A percentile compares a stretch with the other conserved stretches of the same genome.
These are phyloP conservation scores for Scutellaria minor DNA, from an alignment of 257 asterid genomes.

Conservation along the genomic window DNA sequence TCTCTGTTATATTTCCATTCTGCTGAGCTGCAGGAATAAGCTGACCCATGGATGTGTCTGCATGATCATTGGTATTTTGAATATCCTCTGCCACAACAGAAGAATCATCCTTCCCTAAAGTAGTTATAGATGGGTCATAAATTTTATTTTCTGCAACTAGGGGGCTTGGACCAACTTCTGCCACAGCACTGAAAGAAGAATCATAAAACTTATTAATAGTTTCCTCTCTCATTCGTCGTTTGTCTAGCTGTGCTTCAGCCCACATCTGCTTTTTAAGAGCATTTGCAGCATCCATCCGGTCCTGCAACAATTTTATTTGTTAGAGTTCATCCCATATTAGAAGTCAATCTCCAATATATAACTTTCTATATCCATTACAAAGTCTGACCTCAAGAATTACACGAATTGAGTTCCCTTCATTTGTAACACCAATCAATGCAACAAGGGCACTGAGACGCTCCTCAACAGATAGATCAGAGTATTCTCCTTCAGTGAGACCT, in stretches of 20 bases:
- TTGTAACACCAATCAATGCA: constrained; percentile 83
- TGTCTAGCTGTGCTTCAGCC: constrained; percentile 98
- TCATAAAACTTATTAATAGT: constrained; percentile 59
- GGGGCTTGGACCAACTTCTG: constrained; percentile 75
- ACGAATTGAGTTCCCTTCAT: constrained; percentile 96
- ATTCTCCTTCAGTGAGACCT: constrained; percentile 96
- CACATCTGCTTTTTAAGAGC: constrained; percentile 96
- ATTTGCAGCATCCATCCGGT: constrained; percentile 89
- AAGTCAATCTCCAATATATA: constrained; percentile 20
- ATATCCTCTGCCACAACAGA: constrained; percentile 52
- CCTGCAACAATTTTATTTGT: constrained; percentile 60
- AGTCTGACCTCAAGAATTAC: constrained; percentile 65
- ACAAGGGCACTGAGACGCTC: constrained; percentile 96
- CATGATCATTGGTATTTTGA: constrained; percentile 45
- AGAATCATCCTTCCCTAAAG: constrained; percentile 59
- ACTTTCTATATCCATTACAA: not conserved
- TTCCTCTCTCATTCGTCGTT: constrained; percentile 87
- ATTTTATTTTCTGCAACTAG: constrained; percentile 52
- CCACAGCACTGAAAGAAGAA: constrained; percentile 57
- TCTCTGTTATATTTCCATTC: constrained; percentile 75
- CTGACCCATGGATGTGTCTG: constrained; percentile 47
- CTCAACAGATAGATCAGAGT: constrained; percentile 88
- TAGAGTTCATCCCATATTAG: constrained; percentile 26
- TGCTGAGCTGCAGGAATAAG: constrained; percentile 62
- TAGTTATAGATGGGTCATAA: constrained; percentile 50